phyloP scores from a whole-genome alignment of 139 green algal genomes.

The Pycnococcus provasolii region DNA sequence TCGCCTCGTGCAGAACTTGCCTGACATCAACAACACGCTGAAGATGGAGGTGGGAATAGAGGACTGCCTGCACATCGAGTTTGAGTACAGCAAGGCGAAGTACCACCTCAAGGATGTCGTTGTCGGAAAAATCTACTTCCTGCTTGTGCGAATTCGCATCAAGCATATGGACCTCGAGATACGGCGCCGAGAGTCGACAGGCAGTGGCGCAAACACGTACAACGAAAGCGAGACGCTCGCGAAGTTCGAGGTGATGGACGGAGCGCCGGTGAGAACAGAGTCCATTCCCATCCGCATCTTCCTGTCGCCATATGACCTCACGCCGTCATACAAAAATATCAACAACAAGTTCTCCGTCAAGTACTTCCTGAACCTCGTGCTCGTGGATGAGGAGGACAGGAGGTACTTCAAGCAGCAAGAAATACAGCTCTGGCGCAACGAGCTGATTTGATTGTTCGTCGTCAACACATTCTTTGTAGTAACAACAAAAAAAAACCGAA shows the following conservation, averaged over 20 bases:
- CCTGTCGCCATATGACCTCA: constrained; percentile 86
- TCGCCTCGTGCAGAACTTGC: background rate
- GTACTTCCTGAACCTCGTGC: constrained; percentile 97
- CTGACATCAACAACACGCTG: constrained; percentile 40
- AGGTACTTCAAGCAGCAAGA: constrained; percentile 96
- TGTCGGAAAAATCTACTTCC: constrained; percentile 93
- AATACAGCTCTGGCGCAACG: constrained; percentile 63
- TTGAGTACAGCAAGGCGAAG: constrained; percentile 86
- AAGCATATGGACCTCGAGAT: constrained; percentile 99
- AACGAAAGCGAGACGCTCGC: constrained; percentile 91
- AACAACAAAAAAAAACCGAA: no score
- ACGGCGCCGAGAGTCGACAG: constrained; percentile 75
- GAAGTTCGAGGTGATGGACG: constrained; percentile 99
- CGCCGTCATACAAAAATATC: constrained; percentile 84
- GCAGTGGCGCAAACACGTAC: constrained; percentile 40
- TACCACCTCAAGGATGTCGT: constrained; percentile 62
- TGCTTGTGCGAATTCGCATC: constrained; percentile 96
- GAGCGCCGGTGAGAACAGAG: constrained; percentile 70
- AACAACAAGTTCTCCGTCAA: constrained; percentile 91
- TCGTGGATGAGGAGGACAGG: constrained; percentile 97
- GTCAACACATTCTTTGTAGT: no score
- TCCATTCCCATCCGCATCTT: constrained; percentile 65
- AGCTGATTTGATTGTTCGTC: background rate
- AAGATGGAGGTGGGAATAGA: constrained; percentile 99
- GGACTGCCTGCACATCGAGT: constrained; percentile 99